Evolutionary conservation across 2,329 filamentous ascomycete species (phyloP).

Genomic region (Albifimbria verrucaria): DNA sequence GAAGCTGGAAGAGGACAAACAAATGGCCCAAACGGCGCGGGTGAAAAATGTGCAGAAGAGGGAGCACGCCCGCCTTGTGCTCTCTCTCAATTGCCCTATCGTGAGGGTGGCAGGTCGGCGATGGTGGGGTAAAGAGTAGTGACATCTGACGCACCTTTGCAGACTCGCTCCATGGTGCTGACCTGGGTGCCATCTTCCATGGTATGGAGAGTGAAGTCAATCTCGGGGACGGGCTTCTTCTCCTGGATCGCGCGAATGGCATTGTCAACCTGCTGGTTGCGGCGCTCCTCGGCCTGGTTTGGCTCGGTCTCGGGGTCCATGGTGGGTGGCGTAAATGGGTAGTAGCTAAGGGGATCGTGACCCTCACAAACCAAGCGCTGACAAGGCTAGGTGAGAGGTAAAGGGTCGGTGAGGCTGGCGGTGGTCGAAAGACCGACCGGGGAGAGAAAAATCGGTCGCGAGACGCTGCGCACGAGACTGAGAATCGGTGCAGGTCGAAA

Average conservation of each 20-base stretch:
- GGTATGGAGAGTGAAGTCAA: slow-evolving; percentile 96
- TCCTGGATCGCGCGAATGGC: slow-evolving; percentile 87
- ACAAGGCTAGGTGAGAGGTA: slow-evolving; percentile 9
- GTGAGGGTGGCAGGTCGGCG: slow-evolving; percentile 15
- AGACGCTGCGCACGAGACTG: no score
- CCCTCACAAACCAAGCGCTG: slow-evolving; percentile 7
- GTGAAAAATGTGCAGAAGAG: neutral
- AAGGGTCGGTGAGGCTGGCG: slow-evolving; percentile 2
- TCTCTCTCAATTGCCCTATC: no score
- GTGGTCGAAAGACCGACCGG: neutral
- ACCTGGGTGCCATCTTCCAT: slow-evolving; percentile 98
- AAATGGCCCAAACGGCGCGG: no score
- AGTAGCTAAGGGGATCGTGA: slow-evolving; percentile 1
- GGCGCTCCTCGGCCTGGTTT: slow-evolving; percentile 39
- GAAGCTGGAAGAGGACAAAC: neutral
- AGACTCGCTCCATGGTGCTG: slow-evolving; percentile 91
- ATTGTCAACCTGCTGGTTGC: slow-evolving; percentile 73
- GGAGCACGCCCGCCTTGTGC: no score
- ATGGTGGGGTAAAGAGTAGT: slow-evolving; percentile 7
- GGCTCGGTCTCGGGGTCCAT: slow-evolving; percentile 49
- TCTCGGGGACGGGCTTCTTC: slow-evolving; percentile 94
- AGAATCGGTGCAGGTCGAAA: no score
- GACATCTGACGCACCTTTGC: slow-evolving; percentile 72
- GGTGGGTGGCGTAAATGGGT: slow-evolving; percentile 24
- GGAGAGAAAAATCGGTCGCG: no score